Evolutionary conservation across 192 early-diverging fungal genomes (phyloP).

Genomic region (Umbelopsis isabellina): DNA sequence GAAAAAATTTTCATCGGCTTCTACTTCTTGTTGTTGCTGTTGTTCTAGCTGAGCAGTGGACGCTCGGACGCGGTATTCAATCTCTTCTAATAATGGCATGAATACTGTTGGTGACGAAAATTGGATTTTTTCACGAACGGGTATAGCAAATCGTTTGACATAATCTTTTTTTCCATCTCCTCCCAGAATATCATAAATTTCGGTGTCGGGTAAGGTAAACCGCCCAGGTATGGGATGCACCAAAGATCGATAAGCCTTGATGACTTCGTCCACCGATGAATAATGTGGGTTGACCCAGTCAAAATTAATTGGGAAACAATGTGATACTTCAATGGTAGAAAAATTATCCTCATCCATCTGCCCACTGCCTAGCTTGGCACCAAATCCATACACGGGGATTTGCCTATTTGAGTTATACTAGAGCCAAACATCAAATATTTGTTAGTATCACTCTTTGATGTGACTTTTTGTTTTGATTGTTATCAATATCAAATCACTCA

Average conservation of each 20-base stretch:
- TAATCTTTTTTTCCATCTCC: slow-evolving; percentile 13
- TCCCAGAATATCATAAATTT: slow-evolving; percentile 6
- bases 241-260: slow-evolving; percentile 11
- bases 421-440: neutral
- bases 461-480: neutral
- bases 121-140: neutral
- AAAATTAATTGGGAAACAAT: slow-evolving; percentile 8
- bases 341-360: neutral
- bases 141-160: slow-evolving; percentile 13
- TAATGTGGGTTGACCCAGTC: slow-evolving; percentile 8
- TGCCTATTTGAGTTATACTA: slow-evolving; percentile 13
- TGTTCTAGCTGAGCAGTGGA: neutral
- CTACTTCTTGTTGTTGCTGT: neutral
- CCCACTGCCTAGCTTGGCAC: slow-evolving; percentile 1
- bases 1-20: neutral
- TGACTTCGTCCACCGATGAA: slow-evolving; percentile 4
- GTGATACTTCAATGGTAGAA: slow-evolving; percentile 5
- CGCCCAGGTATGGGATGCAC: slow-evolving; percentile 2
- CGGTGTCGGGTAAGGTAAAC: neutral
- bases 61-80: neutral
- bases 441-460: neutral
- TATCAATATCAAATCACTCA: neutral
- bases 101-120: slow-evolving; percentile 18
- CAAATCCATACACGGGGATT: slow-evolving; percentile 16
- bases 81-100: slow-evolving; percentile 14